A percentile compares a stretch with the other conserved stretches of the same genome.
Conservation (phyloP, 108 stramenopile species). For the Fistulifera solaris region DNA sequence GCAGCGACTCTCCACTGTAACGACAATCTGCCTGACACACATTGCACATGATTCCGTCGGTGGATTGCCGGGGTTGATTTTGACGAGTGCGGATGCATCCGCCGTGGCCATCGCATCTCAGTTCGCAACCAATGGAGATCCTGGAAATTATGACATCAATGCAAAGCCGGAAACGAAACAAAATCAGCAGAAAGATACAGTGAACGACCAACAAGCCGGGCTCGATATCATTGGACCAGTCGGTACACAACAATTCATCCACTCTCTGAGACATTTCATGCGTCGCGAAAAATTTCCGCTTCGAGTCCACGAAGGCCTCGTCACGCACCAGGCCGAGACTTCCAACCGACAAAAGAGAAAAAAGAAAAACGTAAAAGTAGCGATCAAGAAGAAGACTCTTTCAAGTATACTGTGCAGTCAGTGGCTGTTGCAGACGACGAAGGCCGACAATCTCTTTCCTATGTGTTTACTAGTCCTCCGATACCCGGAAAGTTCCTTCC, state of each 20-base stretch:
- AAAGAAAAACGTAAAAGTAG: constrained; percentile 15
- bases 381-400: constrained; percentile 8
- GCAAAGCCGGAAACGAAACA: constrained; percentile 2
- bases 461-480: neutral
- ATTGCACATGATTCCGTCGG: constrained; percentile 54
- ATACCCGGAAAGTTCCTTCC: constrained; percentile 33
- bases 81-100: constrained; percentile 62
- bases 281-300: constrained; percentile 61
- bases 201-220: too few species aligned
- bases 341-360: constrained; percentile 19
- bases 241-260: constrained; percentile 49
- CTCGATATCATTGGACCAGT: constrained; percentile 46
- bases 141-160: constrained; percentile 13
- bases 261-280: constrained; percentile 76
- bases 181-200: constrained; percentile 18
- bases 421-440: too few species aligned
- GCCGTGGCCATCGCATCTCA: constrained; percentile 13
- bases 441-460: neutral
- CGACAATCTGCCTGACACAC: constrained; percentile 63
- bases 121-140: constrained; percentile 8
- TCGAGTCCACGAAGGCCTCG: constrained; percentile 45
- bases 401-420: too few species aligned
- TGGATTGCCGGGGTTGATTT: constrained; percentile 74
- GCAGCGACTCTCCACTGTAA: constrained; percentile 52
- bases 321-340: constrained; percentile 1